Evolutionary conservation across 73 alveolate genomes (phyloP), one percentile per base, ranked within the genome.

Genomic region (Paramecium sexaurelia): DNA sequence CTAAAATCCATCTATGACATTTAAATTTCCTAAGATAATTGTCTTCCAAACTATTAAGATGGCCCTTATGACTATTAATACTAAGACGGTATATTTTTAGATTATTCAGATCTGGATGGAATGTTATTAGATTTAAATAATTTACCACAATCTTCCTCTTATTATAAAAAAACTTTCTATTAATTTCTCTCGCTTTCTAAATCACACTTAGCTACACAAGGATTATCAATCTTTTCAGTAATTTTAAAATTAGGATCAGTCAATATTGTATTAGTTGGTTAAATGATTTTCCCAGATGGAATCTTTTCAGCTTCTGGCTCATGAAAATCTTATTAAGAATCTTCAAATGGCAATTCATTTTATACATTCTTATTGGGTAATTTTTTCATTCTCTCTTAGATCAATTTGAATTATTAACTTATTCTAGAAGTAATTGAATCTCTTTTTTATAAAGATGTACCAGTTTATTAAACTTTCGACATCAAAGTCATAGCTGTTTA

Each of bases 1-100:
- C 83, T 61, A 7, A 61, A 26, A 61, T 61, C 75, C 47, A 61
- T 61, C 83, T 61, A 29, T 29, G 83, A 61, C 1, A 10, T 24
- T 61, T 61, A 8, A 11, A 61, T 61, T 22, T 61, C 83, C n/a
- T 61, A 11, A 29, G 83, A 61, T 26, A 61, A 61, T 61, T 61
- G 26, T 61, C 83, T 61, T 8, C 83, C 83, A 61, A 61, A 61
- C n/a, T n/a, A n/a, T 61, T 61, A 61, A 29, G 83, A 61, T 7
- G 83, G 83, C 5, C 9, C 47, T 61, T 61, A 32, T 29, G 83
- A 61, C 26, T 61, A 61, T 61, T 7, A 15, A 61, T 32, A 61
- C n/a, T 61, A 45, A 22, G 83, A 61, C 7, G 39, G 45, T 20
- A 29, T 13, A 11, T 11, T 26, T 19, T 61, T 61, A 22, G 83